phyloP scores from a whole-genome alignment of 2,329 filamentous ascomycete genomes.

The Apiospora hydei region DNA sequence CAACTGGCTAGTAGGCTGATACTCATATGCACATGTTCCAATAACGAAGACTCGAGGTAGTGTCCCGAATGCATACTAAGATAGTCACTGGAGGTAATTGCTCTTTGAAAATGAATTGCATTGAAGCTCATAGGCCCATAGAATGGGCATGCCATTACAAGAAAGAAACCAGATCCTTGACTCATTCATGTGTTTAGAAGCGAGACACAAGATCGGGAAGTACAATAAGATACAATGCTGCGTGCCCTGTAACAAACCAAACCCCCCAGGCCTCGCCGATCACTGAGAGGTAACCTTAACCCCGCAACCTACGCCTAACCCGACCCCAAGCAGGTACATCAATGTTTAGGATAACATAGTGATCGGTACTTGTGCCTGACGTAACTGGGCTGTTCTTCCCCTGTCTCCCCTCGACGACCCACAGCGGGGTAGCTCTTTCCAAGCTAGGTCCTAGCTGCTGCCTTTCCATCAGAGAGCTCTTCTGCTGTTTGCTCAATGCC shows the following conservation, averaged over 20 bases:
- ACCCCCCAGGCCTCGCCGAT: neutral
- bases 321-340: neutral
- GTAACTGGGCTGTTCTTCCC: neutral
- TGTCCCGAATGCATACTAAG: neutral
- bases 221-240: too few species aligned
- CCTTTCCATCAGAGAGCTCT: neutral
- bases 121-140: neutral
- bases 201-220: too few species aligned
- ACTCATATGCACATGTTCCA: neutral
- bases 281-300: neutral
- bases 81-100: neutral
- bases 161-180: too few species aligned
- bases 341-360: too few species aligned
- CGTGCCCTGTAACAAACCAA: neutral
- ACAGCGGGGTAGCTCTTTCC: conserved; percentile 14
- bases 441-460: neutral
- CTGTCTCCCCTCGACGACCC: neutral
- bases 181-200: too few species aligned
- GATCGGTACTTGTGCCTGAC: neutral
- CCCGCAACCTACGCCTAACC: neutral
- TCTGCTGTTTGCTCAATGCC: neutral
- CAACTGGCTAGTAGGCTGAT: neutral
- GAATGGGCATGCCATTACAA: too few species aligned
- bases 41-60: neutral
- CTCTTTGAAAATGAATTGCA: neutral